Evolutionary conservation across 108 stramenopile species (phyloP).

Genomic region (Nitzschia palea): DNA sequence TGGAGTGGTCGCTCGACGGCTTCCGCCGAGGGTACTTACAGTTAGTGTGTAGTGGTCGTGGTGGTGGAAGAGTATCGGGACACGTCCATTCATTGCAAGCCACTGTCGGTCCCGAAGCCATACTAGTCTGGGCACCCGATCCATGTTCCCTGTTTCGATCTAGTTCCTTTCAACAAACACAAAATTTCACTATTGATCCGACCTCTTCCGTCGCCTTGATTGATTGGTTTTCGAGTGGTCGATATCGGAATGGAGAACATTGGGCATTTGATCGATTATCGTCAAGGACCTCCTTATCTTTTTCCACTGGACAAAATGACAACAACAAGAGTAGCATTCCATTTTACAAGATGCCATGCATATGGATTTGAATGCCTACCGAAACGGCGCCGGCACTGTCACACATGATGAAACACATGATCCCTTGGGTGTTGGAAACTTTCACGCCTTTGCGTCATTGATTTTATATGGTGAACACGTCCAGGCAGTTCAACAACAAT

Average conservation of each 20-base stretch:
- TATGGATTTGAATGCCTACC: conserved; percentile 22
- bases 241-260: conserved; percentile 43
- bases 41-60: background rate
- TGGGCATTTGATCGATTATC: conserved; percentile 44
- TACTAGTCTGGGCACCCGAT: conserved; percentile 59
- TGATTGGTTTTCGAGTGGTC: conserved; percentile 59
- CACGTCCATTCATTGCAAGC: conserved; percentile 3
- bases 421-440: conserved; percentile 22
- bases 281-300: conserved; percentile 13
- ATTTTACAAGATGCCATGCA: conserved; percentile 33
- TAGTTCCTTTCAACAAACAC: conserved; percentile 35
- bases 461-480: conserved; percentile 43
- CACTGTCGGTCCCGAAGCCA: conserved; percentile 30
- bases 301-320: conserved; percentile 2
- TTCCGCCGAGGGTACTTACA: background rate
- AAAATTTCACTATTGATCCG: conserved; percentile 29
- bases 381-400: background rate
- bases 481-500: conserved; percentile 25
- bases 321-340: conserved; percentile 17
- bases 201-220: conserved; percentile 33
- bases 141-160: conserved; percentile 42
- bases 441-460: conserved; percentile 42
- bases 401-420: conserved; percentile 11
- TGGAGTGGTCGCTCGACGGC: background rate
- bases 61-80: background rate